Base-by-base conservation (phyloP, 306 rosid species). In the Abrus precatorius region DNA sequence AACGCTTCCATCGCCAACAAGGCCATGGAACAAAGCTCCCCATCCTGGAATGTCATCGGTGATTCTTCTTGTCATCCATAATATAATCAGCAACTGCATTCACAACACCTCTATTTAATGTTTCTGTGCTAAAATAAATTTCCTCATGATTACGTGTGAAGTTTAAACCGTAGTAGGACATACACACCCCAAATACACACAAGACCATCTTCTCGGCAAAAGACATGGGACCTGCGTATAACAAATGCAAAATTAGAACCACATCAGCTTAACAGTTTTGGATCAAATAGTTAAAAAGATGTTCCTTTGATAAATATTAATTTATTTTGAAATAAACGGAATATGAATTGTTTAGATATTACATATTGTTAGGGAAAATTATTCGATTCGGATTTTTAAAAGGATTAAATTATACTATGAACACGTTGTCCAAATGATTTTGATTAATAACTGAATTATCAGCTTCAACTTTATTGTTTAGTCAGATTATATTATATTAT, bases 11-110 rank as follows among this genome's bases (percentile, higher is more conserved):
- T 93, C 98, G 14, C 97, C 94, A 44, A 86, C 93, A 12, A 87
- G 92, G 36, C 86, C 93, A 48, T 90, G 41, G 76, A 94, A 92
- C 12, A 92, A 90, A 66, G 66, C 33, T 72, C 97, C 98, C 97
- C 98, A 94, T 29, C 97, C 97, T 3, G 95, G 95, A 80, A 90
- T 86, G 54, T 93, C 98, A 50, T 91, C 94, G 49, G 98, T 88
- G 59, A 93, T 88, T 67, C 91, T 93, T 77, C 94, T 91, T 60
- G 98, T 91, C 98, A 93, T 93, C 98, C 98, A 93, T 79, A 91
- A 67, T 48, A 91, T 52, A 45, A 93, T 87, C 66, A 93, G 69
- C 73, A 83, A 56, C 98, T 93, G 86, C 85, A 73, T 63, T 75
- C 78, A 67, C 8, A 12, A 6, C 3, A 20, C 3, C 28, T 3